A percentile compares a stretch with the other conserved stretches of the same genome.
phyloP scores from a whole-genome alignment of 768 basidiomycete species.

The Rhodotorula diobovata region DNA sequence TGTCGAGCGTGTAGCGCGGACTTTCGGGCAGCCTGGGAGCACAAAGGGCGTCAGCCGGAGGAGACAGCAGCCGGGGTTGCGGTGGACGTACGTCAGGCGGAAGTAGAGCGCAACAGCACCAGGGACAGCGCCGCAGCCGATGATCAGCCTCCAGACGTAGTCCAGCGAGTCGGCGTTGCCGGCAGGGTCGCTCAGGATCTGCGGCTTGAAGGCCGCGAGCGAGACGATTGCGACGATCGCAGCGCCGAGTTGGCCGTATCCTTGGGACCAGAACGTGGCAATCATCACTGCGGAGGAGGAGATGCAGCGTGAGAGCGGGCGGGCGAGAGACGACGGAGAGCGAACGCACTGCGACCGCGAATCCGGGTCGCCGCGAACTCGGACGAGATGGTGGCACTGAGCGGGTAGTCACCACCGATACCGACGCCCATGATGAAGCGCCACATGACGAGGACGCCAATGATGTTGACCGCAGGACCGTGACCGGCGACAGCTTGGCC shows the following conservation, averaged over 20 bases:
- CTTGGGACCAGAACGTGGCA: conserved; percentile 51
- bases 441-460: conserved; percentile 60
- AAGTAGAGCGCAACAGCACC: conserved; percentile 72
- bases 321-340: background rate
- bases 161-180: conserved; percentile 55
- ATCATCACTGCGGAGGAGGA: conserved; percentile 50
- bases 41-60: too few species aligned
- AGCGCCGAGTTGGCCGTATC: conserved; percentile 69
- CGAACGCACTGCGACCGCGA: conserved; percentile 52
- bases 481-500: conserved; percentile 56
- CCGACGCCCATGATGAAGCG: conserved; percentile 57
- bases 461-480: conserved; percentile 59
- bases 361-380: conserved; percentile 65
- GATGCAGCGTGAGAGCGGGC: too few species aligned
- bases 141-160: conserved; percentile 68
- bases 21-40: conserved; percentile 63
- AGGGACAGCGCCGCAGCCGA: conserved; percentile 67
- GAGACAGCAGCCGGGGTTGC: too few species aligned
- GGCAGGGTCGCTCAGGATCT: conserved; percentile 61
- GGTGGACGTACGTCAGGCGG: too few species aligned
- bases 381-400: conserved; percentile 48
- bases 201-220: conserved; percentile 60
- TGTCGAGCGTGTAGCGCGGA: conserved; percentile 43
- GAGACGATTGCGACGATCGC: conserved; percentile 62
- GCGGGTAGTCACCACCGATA: conserved; percentile 73